Conservation (phyloP, 176 grass and related monocot species). For the Cenchrus purpureus region DNA sequence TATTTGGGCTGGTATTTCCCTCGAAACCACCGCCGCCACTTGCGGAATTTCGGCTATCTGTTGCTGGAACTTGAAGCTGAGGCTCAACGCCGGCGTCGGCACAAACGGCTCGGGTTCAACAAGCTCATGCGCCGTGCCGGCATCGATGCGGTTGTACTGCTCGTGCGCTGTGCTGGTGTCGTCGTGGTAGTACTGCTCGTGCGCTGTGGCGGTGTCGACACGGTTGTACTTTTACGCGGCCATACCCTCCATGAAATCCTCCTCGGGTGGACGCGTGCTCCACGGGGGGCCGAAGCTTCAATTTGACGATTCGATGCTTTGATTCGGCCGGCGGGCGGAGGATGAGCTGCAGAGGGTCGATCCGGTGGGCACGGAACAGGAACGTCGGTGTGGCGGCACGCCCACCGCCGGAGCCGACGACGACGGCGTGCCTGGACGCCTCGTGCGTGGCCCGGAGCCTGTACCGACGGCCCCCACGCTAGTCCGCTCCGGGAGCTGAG, state of each 20-base stretch:
- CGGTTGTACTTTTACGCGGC: conserved; percentile 12
- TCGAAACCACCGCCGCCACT: not conserved
- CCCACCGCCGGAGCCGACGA: conserved; percentile 16
- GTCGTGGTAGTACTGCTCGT: too few species aligned
- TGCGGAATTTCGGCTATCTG: conserved; percentile 42
- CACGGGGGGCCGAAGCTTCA: too few species aligned
- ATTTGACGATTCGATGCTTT: too few species aligned
- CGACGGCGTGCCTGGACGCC: conserved; percentile 50
- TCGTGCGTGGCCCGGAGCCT: conserved; percentile 53
- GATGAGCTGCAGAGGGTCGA: too few species aligned
- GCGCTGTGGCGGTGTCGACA: not conserved
- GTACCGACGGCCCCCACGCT: too few species aligned
- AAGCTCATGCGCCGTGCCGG: not conserved
- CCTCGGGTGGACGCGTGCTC: not conserved
- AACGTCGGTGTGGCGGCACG: conserved; percentile 20
- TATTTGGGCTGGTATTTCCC: not conserved
- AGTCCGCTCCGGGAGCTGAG: too few species aligned
- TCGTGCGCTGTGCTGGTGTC: too few species aligned
- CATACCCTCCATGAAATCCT: conserved; percentile 26
- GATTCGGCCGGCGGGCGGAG: too few species aligned
- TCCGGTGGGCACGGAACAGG: too few species aligned
- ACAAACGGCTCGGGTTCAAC: not conserved
- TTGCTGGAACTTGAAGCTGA: conserved; percentile 76
- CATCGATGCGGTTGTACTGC: too few species aligned
- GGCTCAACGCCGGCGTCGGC: conserved; percentile 9